These are phyloP conservation scores for Adiantum capillusveneris DNA, from an alignment of 75 land plant genomes.

Conservation along the genomic window DNA sequence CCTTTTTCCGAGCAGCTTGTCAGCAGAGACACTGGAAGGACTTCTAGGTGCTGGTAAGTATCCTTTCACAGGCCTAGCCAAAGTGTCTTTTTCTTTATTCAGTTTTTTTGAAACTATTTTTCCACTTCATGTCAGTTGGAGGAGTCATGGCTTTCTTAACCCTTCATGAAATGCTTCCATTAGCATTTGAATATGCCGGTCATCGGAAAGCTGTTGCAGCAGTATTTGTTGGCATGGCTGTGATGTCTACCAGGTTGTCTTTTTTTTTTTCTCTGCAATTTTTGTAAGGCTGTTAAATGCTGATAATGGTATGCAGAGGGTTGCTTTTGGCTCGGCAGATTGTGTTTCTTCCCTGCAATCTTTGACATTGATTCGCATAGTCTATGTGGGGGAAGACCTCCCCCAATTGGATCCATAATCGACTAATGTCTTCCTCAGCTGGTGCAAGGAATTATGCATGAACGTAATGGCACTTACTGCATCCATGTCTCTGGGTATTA, in stretches of 20 bases:
- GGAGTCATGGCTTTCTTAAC: slow-evolving; percentile 98
- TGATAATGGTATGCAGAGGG: too few relatives aligned
- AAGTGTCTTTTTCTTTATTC: background rate
- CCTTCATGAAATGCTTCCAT: slow-evolving; percentile 90
- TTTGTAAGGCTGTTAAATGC: too few relatives aligned
- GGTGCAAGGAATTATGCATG: too few relatives aligned
- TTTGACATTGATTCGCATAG: too few relatives aligned
- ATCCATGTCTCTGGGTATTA: too few relatives aligned
- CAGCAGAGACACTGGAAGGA: slow-evolving; percentile 80
- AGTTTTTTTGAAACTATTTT: background rate
- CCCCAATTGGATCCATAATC: too few relatives aligned
- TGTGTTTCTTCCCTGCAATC: too few relatives aligned
- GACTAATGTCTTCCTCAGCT: too few relatives aligned
- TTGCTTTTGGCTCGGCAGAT: too few relatives aligned
- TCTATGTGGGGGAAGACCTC: too few relatives aligned
- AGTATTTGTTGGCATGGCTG: slow-evolving; percentile 98
- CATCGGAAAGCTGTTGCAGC: slow-evolving; percentile 85
- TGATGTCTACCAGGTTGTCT: slow-evolving; percentile 83
- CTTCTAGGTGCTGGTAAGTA: slow-evolving; percentile 72
- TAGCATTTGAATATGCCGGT: slow-evolving; percentile 96
- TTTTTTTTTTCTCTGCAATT: too few relatives aligned
- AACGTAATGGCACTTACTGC: too few relatives aligned
- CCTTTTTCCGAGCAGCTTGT: slow-evolving; percentile 75
- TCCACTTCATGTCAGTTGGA: slow-evolving; percentile 51
- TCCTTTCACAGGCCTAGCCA: background rate